These are phyloP conservation scores for Avicennia marina DNA, from an alignment of 257 asterid species.

Conservation along the genomic window DNA sequence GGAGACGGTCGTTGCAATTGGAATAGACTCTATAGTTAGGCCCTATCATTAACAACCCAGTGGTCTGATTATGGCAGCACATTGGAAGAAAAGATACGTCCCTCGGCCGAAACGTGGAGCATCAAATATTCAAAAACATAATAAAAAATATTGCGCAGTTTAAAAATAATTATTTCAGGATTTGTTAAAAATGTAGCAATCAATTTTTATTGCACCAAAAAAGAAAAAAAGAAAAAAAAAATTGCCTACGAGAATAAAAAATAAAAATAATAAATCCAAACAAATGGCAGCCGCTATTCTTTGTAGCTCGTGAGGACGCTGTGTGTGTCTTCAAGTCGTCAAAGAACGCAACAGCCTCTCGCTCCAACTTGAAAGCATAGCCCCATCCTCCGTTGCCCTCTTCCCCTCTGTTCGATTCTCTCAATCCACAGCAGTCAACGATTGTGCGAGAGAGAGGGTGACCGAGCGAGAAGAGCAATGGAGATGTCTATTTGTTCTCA, in stretches of 20 bases:
- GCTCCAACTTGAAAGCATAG: slow-evolving; percentile 31
- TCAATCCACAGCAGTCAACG: not conserved
- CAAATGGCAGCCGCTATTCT: slow-evolving; percentile 32
- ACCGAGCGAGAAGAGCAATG: slow-evolving; percentile 33
- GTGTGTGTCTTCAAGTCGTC: no score
- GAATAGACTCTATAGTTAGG: no score
- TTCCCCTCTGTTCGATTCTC: slow-evolving; percentile 19
- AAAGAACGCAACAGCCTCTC: slow-evolving; percentile 48
- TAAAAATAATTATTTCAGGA: no score
- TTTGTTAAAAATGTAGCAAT: no score
- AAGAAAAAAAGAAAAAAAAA: not conserved
- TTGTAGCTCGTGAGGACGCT: slow-evolving; percentile 28
- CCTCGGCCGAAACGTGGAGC: no score
- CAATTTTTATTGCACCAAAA: no score
- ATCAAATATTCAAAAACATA: no score
- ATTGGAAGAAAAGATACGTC: no score
- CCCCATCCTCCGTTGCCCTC: slow-evolving; percentile 35
- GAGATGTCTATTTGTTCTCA: slow-evolving; percentile 61
- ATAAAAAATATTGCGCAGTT: no score
- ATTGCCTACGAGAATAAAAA: not conserved
- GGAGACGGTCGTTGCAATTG: no score
- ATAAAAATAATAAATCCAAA: slow-evolving; percentile 13
- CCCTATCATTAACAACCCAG: no score
- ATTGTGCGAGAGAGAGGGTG: slow-evolving; percentile 18
- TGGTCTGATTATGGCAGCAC: no score